Evolutionary conservation across 176 grass and related monocot species (phyloP).

Genomic region (Chrysopogon serrulatus): DNA sequence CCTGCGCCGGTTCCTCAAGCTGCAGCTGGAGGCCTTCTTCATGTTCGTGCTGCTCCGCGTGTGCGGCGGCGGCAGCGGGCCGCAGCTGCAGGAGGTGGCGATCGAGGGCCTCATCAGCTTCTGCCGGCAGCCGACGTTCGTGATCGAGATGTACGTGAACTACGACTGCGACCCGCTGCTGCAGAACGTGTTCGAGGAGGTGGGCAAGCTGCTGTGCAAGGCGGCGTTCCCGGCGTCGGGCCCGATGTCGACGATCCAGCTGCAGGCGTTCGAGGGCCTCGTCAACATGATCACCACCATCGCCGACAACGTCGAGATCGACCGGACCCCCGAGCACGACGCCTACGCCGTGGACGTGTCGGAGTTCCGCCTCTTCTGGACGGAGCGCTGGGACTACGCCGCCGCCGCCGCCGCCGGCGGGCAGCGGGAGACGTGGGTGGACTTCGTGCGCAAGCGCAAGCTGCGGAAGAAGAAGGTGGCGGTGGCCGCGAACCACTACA

Average conservation of each 20-base stretch:
- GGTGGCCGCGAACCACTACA: conserved; percentile 92
- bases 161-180: conserved; percentile 90
- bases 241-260: conserved; percentile 56
- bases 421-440: conserved; percentile 58
- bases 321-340: conserved; percentile 27
- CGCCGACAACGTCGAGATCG: conserved; percentile 77
- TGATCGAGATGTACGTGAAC: conserved; percentile 92
- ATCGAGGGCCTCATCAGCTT: conserved; percentile 81
- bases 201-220: conserved; percentile 78
- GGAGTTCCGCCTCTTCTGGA: conserved; percentile 61
- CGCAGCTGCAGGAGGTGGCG: conserved; percentile 84
- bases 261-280: conserved; percentile 85
- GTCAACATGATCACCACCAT: conserved; percentile 85
- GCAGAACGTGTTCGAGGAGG: conserved; percentile 76
- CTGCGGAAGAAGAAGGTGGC: conserved; percentile 74
- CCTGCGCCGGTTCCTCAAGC: conserved; percentile 68
- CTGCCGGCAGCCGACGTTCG: conserved; percentile 81
- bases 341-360: conserved; percentile 56
- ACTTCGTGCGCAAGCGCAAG: conserved; percentile 81
- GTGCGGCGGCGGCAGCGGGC: conserved; percentile 29
- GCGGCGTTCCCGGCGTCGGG: conserved; percentile 55
- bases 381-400: conserved; percentile 40
- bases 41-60: conserved; percentile 60
- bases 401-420: neutral
- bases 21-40: conserved; percentile 96